These are phyloP conservation scores for Pyrenophora graminea DNA, from an alignment of 2,329 filamentous ascomycete genomes.

Conservation along the genomic window DNA sequence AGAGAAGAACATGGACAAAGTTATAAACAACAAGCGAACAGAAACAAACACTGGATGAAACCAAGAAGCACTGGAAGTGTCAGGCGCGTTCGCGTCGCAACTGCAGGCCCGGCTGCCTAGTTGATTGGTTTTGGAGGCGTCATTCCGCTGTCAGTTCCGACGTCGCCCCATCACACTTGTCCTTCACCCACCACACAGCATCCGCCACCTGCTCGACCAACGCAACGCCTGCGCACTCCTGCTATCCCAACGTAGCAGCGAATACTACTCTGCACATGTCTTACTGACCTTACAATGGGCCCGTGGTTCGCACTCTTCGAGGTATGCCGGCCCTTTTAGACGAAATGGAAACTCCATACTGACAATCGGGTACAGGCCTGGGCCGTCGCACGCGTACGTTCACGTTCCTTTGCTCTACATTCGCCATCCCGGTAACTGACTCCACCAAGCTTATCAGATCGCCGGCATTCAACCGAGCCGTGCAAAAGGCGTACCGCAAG, in stretches of 20 bases:
- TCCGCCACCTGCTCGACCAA: slow-evolving; percentile 1
- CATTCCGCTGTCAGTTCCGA: slow-evolving; percentile 9
- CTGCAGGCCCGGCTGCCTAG: slow-evolving; percentile 5
- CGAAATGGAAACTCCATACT: slow-evolving; percentile 14
- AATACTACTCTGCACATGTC: not conserved
- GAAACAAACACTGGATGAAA: not conserved
- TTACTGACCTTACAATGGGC: slow-evolving; percentile 24
- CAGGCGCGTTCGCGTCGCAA: slow-evolving; percentile 13
- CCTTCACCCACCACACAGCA: slow-evolving; percentile 2
- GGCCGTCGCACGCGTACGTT: slow-evolving; percentile 44
- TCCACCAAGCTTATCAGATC: slow-evolving; percentile 55
- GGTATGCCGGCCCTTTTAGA: slow-evolving; percentile 24
- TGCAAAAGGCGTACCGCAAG: slow-evolving; percentile 55
- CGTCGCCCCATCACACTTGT: slow-evolving; percentile 5
- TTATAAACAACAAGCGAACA: not conserved
- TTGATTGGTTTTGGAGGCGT: not conserved
- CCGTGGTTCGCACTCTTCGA: slow-evolving; percentile 41
- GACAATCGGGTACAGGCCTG: slow-evolving; percentile 39
- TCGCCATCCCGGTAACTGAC: not conserved
- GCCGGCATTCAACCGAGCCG: slow-evolving; percentile 59
- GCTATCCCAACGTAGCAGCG: slow-evolving; percentile 5
- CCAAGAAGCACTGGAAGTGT: not conserved
- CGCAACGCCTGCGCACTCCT: slow-evolving; percentile 4
- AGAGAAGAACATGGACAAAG: not conserved
- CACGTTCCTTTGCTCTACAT: not conserved